Percentiles rank a stretch among this genome's conserved stretches.
Conservation (phyloP, 1,139 yeast species). For the Zygosaccharomyces sapae region DNA sequence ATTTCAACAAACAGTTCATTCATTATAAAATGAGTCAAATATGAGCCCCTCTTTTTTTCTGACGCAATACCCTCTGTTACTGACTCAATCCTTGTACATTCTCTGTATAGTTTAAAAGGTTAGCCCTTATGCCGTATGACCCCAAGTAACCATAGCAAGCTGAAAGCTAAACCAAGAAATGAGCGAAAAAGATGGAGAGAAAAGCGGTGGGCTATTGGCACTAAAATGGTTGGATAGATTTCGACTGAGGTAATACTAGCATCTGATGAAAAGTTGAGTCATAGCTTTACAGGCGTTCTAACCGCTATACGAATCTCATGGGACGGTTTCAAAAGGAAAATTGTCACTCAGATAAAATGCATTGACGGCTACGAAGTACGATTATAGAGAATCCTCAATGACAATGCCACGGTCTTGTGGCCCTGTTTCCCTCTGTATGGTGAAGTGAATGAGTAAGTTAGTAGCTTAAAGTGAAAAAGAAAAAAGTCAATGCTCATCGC, state of each 20-base stretch:
- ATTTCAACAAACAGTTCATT: not conserved
- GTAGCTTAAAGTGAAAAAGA: not conserved
- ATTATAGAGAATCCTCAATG: too few relatives aligned
- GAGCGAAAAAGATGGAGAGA: not conserved
- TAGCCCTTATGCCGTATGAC: not conserved
- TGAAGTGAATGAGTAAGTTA: not conserved
- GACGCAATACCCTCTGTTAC: not conserved
- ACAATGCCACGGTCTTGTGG: too few relatives aligned
- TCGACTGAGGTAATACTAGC: not conserved
- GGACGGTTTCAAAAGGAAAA: too few relatives aligned
- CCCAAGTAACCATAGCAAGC: not conserved
- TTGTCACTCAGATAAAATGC: too few relatives aligned
- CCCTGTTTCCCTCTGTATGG: too few relatives aligned
- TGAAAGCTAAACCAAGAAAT: not conserved
- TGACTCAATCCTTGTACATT: not conserved
- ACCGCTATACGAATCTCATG: too few relatives aligned
- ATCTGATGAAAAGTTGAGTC: too few relatives aligned
- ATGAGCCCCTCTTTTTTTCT: not conserved
- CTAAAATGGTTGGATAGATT: not conserved
- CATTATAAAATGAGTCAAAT: not conserved
- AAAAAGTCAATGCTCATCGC: conserved; percentile 1
- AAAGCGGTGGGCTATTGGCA: too few relatives aligned
- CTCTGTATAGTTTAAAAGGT: not conserved
- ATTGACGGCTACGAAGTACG: too few relatives aligned
- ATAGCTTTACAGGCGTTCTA: too few relatives aligned